Evolutionary conservation across 208 protist species (phyloP).

Genomic region (Leishmania tropica): DNA sequence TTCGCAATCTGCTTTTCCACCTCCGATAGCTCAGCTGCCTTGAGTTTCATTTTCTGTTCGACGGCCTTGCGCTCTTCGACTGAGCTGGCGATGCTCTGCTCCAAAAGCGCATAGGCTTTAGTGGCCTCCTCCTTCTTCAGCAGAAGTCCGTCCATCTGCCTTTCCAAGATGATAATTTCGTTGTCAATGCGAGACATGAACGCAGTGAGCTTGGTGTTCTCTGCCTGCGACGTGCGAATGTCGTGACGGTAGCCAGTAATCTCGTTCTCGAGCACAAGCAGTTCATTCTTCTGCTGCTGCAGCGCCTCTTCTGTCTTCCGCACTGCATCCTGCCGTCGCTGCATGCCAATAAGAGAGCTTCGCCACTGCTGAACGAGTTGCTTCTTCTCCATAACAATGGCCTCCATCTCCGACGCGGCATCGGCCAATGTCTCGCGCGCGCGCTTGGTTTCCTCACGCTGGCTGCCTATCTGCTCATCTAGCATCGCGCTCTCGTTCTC

Average conservation of each 20-base stretch:
- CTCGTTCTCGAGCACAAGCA: slow-evolving; percentile 92
- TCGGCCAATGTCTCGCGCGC: slow-evolving; percentile 92
- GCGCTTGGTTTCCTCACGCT: slow-evolving; percentile 89
- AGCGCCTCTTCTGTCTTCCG: slow-evolving; percentile 93
- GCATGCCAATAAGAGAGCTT: slow-evolving; percentile 93
- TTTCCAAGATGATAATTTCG: slow-evolving; percentile 90
- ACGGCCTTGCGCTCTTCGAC: slow-evolving; percentile 80
- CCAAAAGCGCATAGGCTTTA: slow-evolving; percentile 72
- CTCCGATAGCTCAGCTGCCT: slow-evolving; percentile 62
- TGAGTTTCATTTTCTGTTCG: slow-evolving; percentile 80
- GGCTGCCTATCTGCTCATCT: slow-evolving; percentile 85
- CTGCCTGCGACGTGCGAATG: slow-evolving; percentile 81
- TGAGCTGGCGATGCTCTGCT: slow-evolving; percentile 81
- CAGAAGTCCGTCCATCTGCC: slow-evolving; percentile 85
- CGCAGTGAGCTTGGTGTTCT: slow-evolving; percentile 90
- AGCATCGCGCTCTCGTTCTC: slow-evolving; percentile 86
- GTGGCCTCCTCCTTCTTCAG: slow-evolving; percentile 79
- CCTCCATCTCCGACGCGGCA: slow-evolving; percentile 94
- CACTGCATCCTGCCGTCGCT: slow-evolving; percentile 93
- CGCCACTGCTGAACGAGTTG: slow-evolving; percentile 95
- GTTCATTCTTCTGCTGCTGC: slow-evolving; percentile 89
- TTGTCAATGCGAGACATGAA: slow-evolving; percentile 93
- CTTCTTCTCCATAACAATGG: slow-evolving; percentile 95
- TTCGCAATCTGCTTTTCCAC: slow-evolving; percentile 89
- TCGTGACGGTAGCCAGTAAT: slow-evolving; percentile 89